A percentile compares a stretch with the other conserved stretches of the same genome.
phyloP scores from a whole-genome alignment of 352 stramenopile species.

The Poterioochromonas sp. region DNA sequence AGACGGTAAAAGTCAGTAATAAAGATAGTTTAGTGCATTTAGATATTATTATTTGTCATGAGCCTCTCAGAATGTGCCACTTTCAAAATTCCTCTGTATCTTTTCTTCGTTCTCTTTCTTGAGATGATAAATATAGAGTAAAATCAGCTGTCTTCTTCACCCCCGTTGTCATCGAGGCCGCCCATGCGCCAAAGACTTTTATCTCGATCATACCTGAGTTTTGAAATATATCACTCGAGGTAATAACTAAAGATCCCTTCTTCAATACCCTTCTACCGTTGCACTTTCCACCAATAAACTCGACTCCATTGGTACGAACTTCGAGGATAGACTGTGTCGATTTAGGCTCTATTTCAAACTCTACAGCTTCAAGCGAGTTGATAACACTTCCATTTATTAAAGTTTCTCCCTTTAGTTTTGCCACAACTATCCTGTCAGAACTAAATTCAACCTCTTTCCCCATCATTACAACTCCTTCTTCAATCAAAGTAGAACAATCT shows the following conservation, averaged over 20 bases:
- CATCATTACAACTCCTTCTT: too few relatives aligned
- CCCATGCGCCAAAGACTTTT: background rate
- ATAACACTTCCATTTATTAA: background rate
- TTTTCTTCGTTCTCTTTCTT: too few relatives aligned
- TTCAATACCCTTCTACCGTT: too few relatives aligned
- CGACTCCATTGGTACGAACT: background rate
- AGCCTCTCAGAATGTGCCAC: too few relatives aligned
- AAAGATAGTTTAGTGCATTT: too few relatives aligned
- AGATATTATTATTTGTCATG: too few relatives aligned
- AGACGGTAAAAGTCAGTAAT: too few relatives aligned
- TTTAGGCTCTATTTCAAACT: background rate
- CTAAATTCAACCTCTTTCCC: too few relatives aligned
- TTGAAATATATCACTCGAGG: background rate
- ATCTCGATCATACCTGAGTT: background rate
- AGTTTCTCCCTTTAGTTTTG: too few relatives aligned
- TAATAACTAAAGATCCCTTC: background rate
- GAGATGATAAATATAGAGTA: constrained; percentile 1
- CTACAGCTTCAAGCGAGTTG: background rate
- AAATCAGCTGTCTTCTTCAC: background rate
- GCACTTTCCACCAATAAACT: background rate
- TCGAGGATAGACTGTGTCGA: background rate
- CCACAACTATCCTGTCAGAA: too few relatives aligned
- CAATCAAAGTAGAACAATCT: too few relatives aligned
- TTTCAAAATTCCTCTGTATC: too few relatives aligned
- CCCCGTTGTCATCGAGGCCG: background rate